phyloP scores from a whole-genome alignment of 2,329 filamentous ascomycete species.

The Tricladium varicosporioides region DNA sequence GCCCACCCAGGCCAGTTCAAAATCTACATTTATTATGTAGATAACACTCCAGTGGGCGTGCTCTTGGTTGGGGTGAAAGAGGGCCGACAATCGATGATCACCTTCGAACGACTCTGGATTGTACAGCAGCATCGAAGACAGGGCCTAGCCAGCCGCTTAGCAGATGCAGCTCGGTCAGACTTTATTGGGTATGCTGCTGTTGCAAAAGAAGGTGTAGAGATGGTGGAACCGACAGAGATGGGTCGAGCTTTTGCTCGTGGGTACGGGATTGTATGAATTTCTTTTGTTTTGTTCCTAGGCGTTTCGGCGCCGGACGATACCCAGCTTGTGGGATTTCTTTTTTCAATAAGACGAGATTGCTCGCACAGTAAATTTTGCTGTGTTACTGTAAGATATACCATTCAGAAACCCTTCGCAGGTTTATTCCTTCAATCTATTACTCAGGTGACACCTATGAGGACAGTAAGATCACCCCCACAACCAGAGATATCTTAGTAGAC shows the following conservation, averaged over 20 bases:
- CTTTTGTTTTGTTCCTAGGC: neutral
- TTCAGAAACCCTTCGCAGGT: too few species aligned
- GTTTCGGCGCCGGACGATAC: conserved; percentile 3
- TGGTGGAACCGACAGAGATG: conserved; percentile 64
- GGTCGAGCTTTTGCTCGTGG: conserved; percentile 35
- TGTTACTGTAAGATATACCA: too few species aligned
- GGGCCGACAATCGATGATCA: conserved; percentile 49
- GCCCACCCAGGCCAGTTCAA: conserved; percentile 15
- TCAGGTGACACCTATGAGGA: too few species aligned
- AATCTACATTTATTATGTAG: conserved; percentile 22
- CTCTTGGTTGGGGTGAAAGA: conserved; percentile 18
- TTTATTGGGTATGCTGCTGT: conserved; percentile 53
- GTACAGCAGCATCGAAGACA: conserved; percentile 52
- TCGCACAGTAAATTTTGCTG: too few species aligned
- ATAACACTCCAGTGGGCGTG: conserved; percentile 11
- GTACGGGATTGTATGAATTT: too few species aligned
- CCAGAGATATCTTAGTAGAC: too few species aligned
- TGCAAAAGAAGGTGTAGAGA: conserved; percentile 55
- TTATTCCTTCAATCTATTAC: too few species aligned
- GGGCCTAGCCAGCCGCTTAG: conserved; percentile 54
- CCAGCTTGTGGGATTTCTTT: neutral
- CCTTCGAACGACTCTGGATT: conserved; percentile 60
- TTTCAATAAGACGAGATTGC: too few species aligned
- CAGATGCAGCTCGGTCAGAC: conserved; percentile 52
- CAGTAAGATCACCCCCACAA: too few species aligned